Base-by-base conservation (phyloP, 768 basidiomycete species). In the Sarcomyxa edulis region DNA sequence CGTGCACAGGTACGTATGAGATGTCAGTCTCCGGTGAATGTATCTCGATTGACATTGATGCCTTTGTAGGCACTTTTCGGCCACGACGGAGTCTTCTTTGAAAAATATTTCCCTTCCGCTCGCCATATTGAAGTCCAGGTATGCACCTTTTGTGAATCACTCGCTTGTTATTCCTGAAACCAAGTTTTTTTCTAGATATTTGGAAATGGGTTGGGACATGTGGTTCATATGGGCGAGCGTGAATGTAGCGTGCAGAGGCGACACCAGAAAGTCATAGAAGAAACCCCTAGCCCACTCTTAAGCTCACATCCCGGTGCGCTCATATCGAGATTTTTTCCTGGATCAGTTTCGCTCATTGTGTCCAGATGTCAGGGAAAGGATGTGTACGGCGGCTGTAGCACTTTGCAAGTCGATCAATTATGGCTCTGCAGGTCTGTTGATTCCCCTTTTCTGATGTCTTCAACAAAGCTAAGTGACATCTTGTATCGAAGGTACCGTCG, bases 191-290 rank as follows among this genome's bases (percentile, higher is more conserved):
- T 1, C 15, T 21, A 80, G 78, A 70, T 84, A 0, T 83, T 84
- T 44, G 83, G 83, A 10, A 74, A 86, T 50, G 83, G 81, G 0
- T 27, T 54, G 1, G 77, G 76, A 3, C 60, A 72, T 30, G 74
- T 73, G 8, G 59, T 82, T 4, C 77, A 82, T 46, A 71, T 82
- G 64, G 76, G 78, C 25, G 82, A 84, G 50, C 66, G 83, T 10
- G 83, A 86, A 52, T 84, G 83, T 47, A 81, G 77, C 33, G 56
- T 81, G 7, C 83, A 86, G 49, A 62, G 83, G 21, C 59, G 82
- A 21, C 77, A 84, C 46, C 83, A 86, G 53, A 86, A 86, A 51
- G 69, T 86, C 3, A 72, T 86, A 16, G 83, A 86, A 46, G 83
- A 85, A 48, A 68, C 73, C 3, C 77, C 78, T 0, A 79, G 77